Evolutionary conservation across 2,329 filamentous ascomycete species (phyloP).

Genomic region (Trichoderma polysporum): DNA sequence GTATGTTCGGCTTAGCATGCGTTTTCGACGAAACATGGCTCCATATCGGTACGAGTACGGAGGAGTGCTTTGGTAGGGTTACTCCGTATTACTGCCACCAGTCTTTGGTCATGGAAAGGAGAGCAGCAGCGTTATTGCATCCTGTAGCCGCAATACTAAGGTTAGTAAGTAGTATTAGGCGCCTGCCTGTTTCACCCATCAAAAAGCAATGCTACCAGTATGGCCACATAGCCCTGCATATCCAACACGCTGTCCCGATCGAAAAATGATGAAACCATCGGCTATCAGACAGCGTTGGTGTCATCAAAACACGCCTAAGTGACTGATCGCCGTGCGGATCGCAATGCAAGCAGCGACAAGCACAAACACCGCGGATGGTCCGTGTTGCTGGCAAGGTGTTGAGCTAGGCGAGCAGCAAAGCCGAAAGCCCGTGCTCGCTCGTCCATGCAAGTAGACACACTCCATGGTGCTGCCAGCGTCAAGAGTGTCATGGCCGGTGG

Average conservation of each 20-base stretch:
- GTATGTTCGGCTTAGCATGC: neutral
- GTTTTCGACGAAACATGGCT: neutral
- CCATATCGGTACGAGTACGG: neutral
- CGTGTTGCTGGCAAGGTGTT: constrained; percentile 6
- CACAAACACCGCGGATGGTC: no score
- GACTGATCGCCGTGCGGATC: constrained; percentile 19
- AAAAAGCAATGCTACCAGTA: neutral
- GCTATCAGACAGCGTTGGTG: constrained; percentile 5
- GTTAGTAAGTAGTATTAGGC: neutral
- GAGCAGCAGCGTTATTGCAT: neutral
- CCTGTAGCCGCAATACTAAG: neutral
- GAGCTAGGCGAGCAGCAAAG: constrained; percentile 5
- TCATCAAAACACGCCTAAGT: neutral
- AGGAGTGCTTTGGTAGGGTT: neutral
- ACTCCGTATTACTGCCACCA: neutral
- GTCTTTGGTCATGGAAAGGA: neutral
- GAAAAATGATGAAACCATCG: constrained; percentile 15
- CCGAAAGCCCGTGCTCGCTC: constrained; percentile 18
- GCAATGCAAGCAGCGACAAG: constrained; percentile 6
- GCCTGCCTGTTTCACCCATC: constrained; percentile 11
- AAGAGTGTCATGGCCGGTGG: neutral
- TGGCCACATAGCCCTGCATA: constrained; percentile 7
- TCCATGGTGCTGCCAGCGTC: neutral
- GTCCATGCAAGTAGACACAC: constrained; percentile 20
- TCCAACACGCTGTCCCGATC: neutral